Percentiles rank a stretch among this genome's conserved stretches.
Evolutionary conservation across 1,284 basidiomycete species (phyloP).

Genomic region (Fomitopsis palustris): DNA sequence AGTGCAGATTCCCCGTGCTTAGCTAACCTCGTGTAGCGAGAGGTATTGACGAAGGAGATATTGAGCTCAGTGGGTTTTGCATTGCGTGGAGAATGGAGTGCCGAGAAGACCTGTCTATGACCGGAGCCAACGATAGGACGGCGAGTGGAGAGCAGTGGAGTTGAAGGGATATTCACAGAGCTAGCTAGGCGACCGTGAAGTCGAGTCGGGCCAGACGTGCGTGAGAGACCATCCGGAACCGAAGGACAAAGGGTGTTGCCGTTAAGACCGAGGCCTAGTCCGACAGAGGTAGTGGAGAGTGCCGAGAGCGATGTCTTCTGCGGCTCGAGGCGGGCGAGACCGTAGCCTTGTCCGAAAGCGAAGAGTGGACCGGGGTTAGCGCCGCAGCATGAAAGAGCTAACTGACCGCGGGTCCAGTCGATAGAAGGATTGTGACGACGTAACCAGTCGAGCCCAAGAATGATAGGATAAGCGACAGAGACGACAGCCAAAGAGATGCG

Average conservation of each 20-base stretch:
- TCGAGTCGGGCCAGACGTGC: background rate
- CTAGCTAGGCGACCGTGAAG: too few species aligned
- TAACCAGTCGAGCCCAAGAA: constrained; percentile 22
- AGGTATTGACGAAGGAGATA: too few species aligned
- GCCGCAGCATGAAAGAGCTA: constrained; percentile 26
- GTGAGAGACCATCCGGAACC: background rate
- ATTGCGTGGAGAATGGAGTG: too few species aligned
- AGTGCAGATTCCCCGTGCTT: background rate
- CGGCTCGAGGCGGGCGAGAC: constrained; percentile 10
- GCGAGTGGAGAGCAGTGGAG: too few species aligned
- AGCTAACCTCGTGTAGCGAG: background rate
- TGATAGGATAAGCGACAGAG: constrained; percentile 19
- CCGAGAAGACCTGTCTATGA: too few species aligned
- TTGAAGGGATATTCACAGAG: too few species aligned
- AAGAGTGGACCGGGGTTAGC: constrained; percentile 19
- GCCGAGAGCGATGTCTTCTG: constrained; percentile 4
- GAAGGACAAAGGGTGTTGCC: background rate
- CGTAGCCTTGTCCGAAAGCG: constrained; percentile 24
- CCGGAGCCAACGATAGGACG: too few species aligned
- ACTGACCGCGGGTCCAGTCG: constrained; percentile 13
- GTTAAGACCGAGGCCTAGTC: constrained; percentile 10
- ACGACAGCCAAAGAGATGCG: constrained; percentile 14
- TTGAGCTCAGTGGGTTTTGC: too few species aligned
- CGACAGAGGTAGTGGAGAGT: constrained; percentile 4
- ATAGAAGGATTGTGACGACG: constrained; percentile 20